phyloP scores from a whole-genome alignment of 2,329 filamentous ascomycete species.

The Aspergillus latus region DNA sequence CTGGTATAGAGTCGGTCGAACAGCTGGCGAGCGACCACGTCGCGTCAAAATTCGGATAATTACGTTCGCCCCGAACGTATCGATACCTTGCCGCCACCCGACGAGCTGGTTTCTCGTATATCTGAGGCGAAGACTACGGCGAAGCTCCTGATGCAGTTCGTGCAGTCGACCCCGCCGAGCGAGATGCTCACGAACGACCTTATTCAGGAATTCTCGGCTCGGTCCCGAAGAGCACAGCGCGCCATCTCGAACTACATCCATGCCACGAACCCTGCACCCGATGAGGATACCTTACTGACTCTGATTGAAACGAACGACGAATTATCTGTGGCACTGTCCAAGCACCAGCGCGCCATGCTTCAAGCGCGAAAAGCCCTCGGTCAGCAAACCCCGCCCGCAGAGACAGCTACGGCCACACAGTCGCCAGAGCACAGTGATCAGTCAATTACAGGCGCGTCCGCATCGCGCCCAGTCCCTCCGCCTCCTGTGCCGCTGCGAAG shows the following conservation, averaged over 20 bases:
- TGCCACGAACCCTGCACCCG: conserved; percentile 73
- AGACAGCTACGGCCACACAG: conserved; percentile 21
- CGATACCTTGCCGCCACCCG: conserved; percentile 60
- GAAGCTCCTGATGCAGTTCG: conserved; percentile 85
- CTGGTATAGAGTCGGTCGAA: conserved; percentile 5
- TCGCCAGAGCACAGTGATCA: conserved; percentile 21
- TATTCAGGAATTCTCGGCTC: conserved; percentile 84
- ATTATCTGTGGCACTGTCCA: conserved; percentile 75
- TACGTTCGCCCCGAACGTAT: conserved; percentile 38
- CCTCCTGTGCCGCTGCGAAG: conserved; percentile 19
- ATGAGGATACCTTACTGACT: conserved; percentile 90
- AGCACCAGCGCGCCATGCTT: conserved; percentile 77
- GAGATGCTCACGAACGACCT: conserved; percentile 81
- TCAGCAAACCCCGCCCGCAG: conserved; percentile 3
- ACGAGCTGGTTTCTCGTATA: conserved; percentile 77
- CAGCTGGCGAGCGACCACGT: conserved; percentile 8
- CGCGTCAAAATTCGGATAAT: conserved; percentile 31
- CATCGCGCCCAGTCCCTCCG: conserved; percentile 17
- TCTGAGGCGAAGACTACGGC: conserved; percentile 90
- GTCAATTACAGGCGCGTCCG: conserved; percentile 19
- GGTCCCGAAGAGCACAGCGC: conserved; percentile 76
- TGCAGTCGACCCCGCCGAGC: conserved; percentile 75
- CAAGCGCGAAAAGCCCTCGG: conserved; percentile 51
- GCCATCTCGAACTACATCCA: conserved; percentile 86
- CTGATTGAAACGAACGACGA: conserved; percentile 95